Conservation (phyloP, 208 protist genomes). For the Leishmania turanica region DNA sequence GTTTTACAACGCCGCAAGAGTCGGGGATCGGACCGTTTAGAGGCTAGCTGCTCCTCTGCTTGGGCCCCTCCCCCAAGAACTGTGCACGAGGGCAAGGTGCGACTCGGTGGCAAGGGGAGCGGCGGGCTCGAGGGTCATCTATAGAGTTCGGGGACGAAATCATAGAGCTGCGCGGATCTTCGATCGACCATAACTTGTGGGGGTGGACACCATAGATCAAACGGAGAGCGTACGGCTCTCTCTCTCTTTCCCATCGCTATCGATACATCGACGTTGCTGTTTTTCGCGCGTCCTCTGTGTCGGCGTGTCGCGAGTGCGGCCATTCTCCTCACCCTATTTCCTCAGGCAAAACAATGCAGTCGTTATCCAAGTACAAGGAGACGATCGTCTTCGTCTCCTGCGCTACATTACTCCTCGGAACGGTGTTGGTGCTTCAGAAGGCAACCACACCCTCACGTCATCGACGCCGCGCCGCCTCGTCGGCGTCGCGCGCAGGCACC, state of each 20-base stretch:
- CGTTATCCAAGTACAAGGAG: conserved; percentile 37
- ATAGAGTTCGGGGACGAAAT: background rate
- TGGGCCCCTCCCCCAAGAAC: background rate
- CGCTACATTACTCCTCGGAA: conserved; percentile 30
- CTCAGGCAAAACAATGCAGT: conserved; percentile 8
- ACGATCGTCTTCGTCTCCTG: conserved; percentile 48
- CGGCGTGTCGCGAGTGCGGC: background rate
- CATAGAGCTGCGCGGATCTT: background rate
- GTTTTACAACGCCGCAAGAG: too few species aligned
- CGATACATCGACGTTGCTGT: background rate
- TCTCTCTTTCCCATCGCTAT: background rate
- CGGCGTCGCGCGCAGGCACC: conserved; percentile 18
- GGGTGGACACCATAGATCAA: background rate
- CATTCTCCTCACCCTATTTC: background rate
- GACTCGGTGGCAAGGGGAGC: background rate
- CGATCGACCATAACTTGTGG: background rate
- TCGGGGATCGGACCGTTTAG: too few species aligned
- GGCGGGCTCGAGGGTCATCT: background rate
- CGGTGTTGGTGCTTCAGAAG: conserved; percentile 57
- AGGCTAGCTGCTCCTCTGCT: too few species aligned
- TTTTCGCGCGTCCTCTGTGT: too few species aligned
- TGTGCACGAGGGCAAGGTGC: background rate
- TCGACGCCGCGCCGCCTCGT: conserved; percentile 23
- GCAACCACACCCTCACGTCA: conserved; percentile 44
- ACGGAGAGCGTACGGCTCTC: background rate